Percentiles rank a stretch among this genome's conserved stretches.
phyloP scores from a whole-genome alignment of 169 alveolate species.

The Eimeria necatrix region DNA sequence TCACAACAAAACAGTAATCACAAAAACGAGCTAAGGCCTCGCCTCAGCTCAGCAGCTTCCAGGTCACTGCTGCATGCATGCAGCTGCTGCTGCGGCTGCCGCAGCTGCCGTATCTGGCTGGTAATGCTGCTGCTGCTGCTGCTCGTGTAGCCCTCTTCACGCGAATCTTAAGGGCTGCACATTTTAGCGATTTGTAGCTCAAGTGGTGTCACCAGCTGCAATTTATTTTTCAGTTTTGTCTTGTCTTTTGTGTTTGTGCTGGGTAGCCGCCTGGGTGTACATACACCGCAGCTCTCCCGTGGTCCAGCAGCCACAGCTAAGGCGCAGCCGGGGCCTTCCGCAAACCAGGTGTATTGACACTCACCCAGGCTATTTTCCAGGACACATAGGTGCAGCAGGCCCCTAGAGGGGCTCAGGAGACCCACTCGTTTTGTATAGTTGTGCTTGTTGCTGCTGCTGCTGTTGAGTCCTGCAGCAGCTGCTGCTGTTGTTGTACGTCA shows the following conservation, averaged over 20 bases:
- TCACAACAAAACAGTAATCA: background rate
- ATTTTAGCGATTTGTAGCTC: too few relatives aligned
- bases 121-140: background rate
- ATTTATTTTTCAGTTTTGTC: too few relatives aligned
- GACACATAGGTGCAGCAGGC: background rate
- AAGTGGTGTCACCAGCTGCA: too few relatives aligned
- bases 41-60: background rate
- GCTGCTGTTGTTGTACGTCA: background rate
- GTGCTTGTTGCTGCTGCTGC: background rate
- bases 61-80: background rate
- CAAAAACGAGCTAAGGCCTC: background rate
- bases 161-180: too few relatives aligned
- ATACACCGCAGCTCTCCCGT: background rate
- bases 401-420: background rate
- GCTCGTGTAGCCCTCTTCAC: background rate
- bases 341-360: background rate
- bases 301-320: conserved; percentile 2
- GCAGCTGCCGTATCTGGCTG: background rate
- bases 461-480: background rate
- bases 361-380: too few relatives aligned
- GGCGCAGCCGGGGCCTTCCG: background rate
- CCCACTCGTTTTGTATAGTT: background rate
- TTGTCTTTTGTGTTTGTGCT: too few relatives aligned
- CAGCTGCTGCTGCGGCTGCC: background rate
- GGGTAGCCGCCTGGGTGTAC: too few relatives aligned